A percentile compares a stretch with the other conserved stretches of the same genome.
Evolutionary conservation across 1,284 basidiomycete species (phyloP).

Genomic region (Ustilago curta): DNA sequence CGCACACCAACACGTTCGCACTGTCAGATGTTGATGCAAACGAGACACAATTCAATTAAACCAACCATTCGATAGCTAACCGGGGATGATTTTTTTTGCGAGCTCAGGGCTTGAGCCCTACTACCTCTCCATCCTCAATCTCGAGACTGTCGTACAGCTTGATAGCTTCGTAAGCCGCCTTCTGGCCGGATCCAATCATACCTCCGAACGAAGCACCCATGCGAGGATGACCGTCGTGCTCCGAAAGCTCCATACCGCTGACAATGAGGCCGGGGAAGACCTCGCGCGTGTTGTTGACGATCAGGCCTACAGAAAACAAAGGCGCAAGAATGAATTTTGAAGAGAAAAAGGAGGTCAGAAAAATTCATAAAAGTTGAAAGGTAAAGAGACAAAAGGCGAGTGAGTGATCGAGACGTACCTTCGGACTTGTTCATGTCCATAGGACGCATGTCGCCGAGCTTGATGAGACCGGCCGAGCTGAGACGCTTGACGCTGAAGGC

Average conservation of each 20-base stretch:
- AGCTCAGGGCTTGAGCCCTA: constrained; percentile 36
- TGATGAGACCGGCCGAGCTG: constrained; percentile 80
- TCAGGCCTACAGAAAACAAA: constrained; percentile 41
- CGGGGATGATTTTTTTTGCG: too few relatives aligned
- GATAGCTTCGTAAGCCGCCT: constrained; percentile 81
- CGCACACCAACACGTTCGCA: too few relatives aligned
- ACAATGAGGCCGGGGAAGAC: constrained; percentile 81
- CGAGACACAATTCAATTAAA: not conserved
- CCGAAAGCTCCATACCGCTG: constrained; percentile 83
- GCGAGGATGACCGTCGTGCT: constrained; percentile 82
- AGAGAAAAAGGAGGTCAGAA: not conserved
- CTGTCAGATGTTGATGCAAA: too few relatives aligned
- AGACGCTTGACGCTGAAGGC: constrained; percentile 86
- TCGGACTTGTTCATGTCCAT: constrained; percentile 65
- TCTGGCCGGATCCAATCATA: constrained; percentile 83
- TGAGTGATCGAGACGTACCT: constrained; percentile 22
- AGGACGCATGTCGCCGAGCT: constrained; percentile 82
- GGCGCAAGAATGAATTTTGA: not conserved
- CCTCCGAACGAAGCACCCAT: constrained; percentile 77
- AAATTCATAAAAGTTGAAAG: not conserved
- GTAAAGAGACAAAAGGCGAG: not conserved
- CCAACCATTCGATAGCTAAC: too few relatives aligned
- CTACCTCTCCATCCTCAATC: constrained; percentile 77
- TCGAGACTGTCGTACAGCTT: constrained; percentile 75
- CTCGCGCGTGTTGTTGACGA: constrained; percentile 77